A percentile compares a stretch with the other conserved stretches of the same genome.
Evolutionary conservation across 2,329 filamentous ascomycete species (phyloP).

Genomic region (Apiospora malaysiana): DNA sequence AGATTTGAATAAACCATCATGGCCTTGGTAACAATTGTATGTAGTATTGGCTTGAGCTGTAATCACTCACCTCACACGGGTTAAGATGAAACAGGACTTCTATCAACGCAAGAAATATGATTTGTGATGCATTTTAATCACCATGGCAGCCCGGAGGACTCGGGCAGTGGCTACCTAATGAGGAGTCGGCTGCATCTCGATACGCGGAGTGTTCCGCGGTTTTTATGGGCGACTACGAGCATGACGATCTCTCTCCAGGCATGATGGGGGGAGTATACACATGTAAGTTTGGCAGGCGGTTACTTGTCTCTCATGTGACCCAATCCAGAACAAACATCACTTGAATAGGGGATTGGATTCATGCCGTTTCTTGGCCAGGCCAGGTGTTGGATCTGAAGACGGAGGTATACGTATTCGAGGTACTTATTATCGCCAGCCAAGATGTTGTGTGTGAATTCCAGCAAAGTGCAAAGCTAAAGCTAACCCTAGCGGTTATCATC

Average conservation of each 20-base stretch:
- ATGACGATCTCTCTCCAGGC: not conserved
- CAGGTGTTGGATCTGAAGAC: not conserved
- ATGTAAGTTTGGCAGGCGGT: slow-evolving; percentile 6
- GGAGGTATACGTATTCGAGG: not conserved
- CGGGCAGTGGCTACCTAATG: slow-evolving; percentile 26
- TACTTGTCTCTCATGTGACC: not conserved
- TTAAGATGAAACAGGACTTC: not conserved
- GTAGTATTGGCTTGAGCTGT: not conserved
- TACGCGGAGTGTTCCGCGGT: slow-evolving; percentile 41
- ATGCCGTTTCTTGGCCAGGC: not conserved
- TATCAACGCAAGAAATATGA: not conserved
- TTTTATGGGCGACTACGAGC: not conserved
- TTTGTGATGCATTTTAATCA: slow-evolving; percentile 10
- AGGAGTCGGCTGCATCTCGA: slow-evolving; percentile 38
- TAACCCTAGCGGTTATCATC: not conserved
- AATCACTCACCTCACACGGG: not conserved
- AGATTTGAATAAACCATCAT: not conserved
- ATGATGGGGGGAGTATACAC: not conserved
- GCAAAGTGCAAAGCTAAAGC: not conserved
- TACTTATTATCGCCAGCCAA: not conserved
- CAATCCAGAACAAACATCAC: not conserved
- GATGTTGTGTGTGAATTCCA: not conserved
- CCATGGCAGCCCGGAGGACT: slow-evolving; percentile 13
- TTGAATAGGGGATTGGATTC: not conserved
- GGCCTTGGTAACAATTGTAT: not conserved